phyloP scores from a whole-genome alignment of 148 eudicot species.

The Gaultheria prostrata region DNA sequence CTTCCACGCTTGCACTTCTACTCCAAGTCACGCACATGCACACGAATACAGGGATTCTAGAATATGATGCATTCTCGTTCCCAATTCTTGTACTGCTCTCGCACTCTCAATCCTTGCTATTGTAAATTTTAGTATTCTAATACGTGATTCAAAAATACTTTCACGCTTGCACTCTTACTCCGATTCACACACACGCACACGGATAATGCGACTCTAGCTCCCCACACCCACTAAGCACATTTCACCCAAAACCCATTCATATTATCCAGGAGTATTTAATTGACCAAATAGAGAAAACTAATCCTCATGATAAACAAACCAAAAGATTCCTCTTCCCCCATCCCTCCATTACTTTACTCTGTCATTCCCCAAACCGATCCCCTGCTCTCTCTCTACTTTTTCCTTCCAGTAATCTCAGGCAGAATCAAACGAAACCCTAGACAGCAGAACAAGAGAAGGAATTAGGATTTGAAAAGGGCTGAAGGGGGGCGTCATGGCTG shows the following conservation, averaged over 20 bases:
- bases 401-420: neutral
- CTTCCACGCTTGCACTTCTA: too few relatives aligned
- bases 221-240: neutral
- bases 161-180: too few relatives aligned
- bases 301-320: neutral
- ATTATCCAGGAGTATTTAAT: neutral
- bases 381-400: neutral
- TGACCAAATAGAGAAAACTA: neutral
- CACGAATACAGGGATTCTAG: too few relatives aligned
- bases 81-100: too few relatives aligned
- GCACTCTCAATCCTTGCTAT: too few relatives aligned
- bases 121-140: too few relatives aligned
- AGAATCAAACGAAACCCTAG: conserved; percentile 4
- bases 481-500: neutral
- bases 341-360: neutral
- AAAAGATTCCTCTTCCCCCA: conserved; percentile 8
- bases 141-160: too few relatives aligned
- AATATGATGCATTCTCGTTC: too few relatives aligned
- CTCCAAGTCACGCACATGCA: too few relatives aligned
- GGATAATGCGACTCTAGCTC: too few relatives aligned
- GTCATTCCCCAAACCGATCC: conserved; percentile 28
- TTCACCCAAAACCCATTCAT: neutral
- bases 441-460: neutral
- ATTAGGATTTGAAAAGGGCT: neutral
- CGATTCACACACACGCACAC: too few relatives aligned